These are phyloP conservation scores for Nemania sp. DNA, from an alignment of 2,329 filamentous ascomycete species.

Conservation along the genomic window DNA sequence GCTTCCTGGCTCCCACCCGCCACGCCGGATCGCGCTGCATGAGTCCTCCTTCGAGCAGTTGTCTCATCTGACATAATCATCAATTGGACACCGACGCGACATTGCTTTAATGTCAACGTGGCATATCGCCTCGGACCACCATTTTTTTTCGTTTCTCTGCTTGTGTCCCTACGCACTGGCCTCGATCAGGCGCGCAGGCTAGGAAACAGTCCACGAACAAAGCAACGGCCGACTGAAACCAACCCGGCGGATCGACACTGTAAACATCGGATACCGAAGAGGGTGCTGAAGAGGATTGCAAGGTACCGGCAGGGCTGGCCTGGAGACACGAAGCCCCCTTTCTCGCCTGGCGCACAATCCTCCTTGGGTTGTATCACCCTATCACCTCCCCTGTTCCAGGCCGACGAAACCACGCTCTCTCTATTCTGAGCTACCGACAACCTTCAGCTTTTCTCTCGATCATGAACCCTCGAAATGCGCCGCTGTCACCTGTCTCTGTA, in stretches of 20 bases:
- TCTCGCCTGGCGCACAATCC: constrained; percentile 26
- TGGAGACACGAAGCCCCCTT: constrained; percentile 23
- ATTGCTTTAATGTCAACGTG: constrained; percentile 6
- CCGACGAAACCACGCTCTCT: constrained; percentile 22
- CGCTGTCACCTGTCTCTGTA: constrained; percentile 80
- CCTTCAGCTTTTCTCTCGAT: constrained; percentile 37
- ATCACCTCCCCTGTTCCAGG: constrained; percentile 30
- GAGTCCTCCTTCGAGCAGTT: background rate
- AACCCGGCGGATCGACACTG: constrained; percentile 3
- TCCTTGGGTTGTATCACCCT: constrained; percentile 19
- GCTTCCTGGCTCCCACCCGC: background rate
- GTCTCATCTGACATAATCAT: background rate
- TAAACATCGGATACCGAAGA: constrained; percentile 17
- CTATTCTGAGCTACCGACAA: constrained; percentile 21
- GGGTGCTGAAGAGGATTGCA: constrained; percentile 10
- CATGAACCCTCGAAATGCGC: constrained; percentile 77
- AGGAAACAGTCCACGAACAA: background rate
- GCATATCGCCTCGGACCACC: background rate
- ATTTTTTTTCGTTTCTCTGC: constrained; percentile 6
- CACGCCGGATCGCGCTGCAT: constrained; percentile 11
- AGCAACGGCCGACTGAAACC: constrained; percentile 5
- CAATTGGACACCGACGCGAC: background rate
- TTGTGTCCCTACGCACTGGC: constrained; percentile 2
- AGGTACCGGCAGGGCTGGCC: constrained; percentile 19
- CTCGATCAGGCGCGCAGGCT: background rate